phyloP scores from a whole-genome alignment of 768 basidiomycete genomes.

The Rhodotorula babjevae region DNA sequence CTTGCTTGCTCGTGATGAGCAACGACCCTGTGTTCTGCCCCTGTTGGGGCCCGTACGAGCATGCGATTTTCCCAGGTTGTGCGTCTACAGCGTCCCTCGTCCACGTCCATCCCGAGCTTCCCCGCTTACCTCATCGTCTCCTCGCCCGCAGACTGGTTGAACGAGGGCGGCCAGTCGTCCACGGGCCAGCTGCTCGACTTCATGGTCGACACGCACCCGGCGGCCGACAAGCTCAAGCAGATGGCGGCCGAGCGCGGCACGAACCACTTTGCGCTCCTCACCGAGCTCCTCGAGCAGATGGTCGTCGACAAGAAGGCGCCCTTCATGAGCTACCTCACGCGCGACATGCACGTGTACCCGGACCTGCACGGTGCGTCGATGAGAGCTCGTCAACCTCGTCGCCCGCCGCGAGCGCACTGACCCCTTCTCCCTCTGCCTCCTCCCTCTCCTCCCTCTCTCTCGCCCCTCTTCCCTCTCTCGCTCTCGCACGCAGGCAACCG shows the following conservation, averaged over 20 bases:
- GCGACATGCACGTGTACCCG: conserved; percentile 83
- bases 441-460: no score
- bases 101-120: background rate
- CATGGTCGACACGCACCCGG: conserved; percentile 84
- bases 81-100: conserved; percentile 2
- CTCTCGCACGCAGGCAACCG: conserved; percentile 65
- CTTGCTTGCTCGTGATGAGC: conserved; percentile 92
- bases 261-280: conserved; percentile 56
- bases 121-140: no score
- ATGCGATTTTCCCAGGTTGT: conserved; percentile 83
- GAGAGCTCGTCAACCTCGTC: no score
- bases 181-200: conserved; percentile 99
- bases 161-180: conserved; percentile 96
- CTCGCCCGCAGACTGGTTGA: conserved; percentile 71
- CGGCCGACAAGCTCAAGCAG: conserved; percentile 66
- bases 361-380: conserved; percentile 76
- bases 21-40: conserved; percentile 76
- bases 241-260: conserved; percentile 55
- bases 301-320: conserved; percentile 39
- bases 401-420: background rate
- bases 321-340: conserved; percentile 74
- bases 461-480: background rate
- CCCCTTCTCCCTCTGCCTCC: background rate
- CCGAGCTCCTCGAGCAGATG: conserved; percentile 60
- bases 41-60: conserved; percentile 66